A percentile compares a stretch with the other conserved stretches of the same genome.
These are phyloP conservation scores for Climacium dendroides DNA, from an alignment of 225 moss, liverwort and hornwort genomes.

Conservation along the genomic window DNA sequence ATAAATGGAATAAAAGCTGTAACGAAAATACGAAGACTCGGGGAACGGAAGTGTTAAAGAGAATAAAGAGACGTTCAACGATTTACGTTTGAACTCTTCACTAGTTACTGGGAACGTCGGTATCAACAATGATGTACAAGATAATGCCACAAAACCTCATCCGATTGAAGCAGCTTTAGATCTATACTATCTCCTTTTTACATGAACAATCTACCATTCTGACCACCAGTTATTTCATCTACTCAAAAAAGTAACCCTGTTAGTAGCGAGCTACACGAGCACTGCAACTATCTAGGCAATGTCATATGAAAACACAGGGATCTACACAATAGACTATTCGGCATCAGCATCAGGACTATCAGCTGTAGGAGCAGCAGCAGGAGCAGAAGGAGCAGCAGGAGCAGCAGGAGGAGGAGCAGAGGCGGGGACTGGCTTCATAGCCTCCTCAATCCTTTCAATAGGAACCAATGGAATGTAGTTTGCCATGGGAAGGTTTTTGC, in stretches of 20 bases:
- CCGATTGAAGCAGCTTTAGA: neutral
- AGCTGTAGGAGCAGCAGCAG: neutral
- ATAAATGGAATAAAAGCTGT: neutral
- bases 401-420: neutral
- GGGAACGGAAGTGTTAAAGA: neutral
- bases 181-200: neutral
- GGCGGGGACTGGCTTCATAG: slow-evolving; percentile 10
- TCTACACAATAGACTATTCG: neutral
- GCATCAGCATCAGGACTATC: neutral
- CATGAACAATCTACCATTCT: neutral
- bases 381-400: neutral
- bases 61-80: neutral
- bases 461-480: slow-evolving; percentile 67
- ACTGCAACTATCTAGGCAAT: neutral
- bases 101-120: neutral
- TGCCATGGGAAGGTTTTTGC: slow-evolving; percentile 47
- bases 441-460: slow-evolving; percentile 43
- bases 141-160: neutral
- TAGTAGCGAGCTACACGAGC: neutral
- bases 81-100: neutral
- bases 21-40: neutral
- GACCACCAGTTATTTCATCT: neutral
- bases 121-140: slow-evolving; percentile 27
- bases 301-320: neutral
- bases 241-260: neutral